Evolutionary conservation across 495 filamentous ascomycete species (phyloP), one percentile per base, ranked within the genome.

Genomic region (Penicillium nucicola): DNA sequence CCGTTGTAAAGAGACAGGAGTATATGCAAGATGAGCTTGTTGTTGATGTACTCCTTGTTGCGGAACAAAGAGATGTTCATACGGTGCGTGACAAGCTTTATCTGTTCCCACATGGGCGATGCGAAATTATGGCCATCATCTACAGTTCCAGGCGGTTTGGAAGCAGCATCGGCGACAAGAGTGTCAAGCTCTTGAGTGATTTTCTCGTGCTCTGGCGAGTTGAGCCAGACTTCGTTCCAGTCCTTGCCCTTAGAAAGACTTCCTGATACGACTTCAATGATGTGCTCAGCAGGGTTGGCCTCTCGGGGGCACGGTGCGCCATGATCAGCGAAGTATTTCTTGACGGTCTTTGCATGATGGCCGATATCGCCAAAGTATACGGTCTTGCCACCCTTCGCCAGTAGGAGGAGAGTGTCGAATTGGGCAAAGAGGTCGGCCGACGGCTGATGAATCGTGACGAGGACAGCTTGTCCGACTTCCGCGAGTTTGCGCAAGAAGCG

Each of bases 261-360:
- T 8, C 67, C 62, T 6, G 65, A 58, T 42, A 90, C 91, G 46
- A 87, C 85, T 55, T 93, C 88, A 34, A 96, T 76, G 86, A 96
- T 95, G 82, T 87, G 91, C 64, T 96, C 90, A 12, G 90, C 90
- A 14, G 89, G 89, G 45, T 77, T 96, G 17, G 84, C 83, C 12
- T 84, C 80, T 2, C 70, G 53, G 2, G 86, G 86, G 65, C 89
- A 95, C 22, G 79, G 70, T 4, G 84, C 87, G 20, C 87, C 83
- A 59, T 90, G 81, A 43, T 78, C 74, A 60, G 84, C 82, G 55
- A 95, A 95, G 69, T 93, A 92, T 86, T 66, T 74, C 76, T 53
- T 82, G 69, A 45, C 74, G 57, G 60, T 68, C 5, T 67, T 60
- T 18, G 68, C 75, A 45, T 81, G 74, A 25, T 76, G 64, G 2